phyloP scores from a whole-genome alignment of 805 yeast species.

The Metschnikowia santaceciliae region DNA sequence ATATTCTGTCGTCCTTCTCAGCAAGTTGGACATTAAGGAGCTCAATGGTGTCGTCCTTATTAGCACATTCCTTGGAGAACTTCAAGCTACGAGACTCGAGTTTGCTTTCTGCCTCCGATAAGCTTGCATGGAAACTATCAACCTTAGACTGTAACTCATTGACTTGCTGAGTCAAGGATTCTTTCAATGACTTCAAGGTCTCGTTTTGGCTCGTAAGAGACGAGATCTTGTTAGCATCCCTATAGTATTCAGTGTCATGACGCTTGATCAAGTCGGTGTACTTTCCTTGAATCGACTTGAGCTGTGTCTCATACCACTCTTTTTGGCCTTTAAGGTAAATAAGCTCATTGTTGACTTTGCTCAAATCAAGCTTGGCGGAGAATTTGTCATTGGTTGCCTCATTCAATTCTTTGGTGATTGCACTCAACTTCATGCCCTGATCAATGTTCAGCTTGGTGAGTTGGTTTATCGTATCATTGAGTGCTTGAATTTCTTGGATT shows the following conservation, averaged over 20 bases:
- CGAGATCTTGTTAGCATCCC: slow-evolving; percentile 26
- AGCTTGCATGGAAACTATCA: slow-evolving; percentile 23
- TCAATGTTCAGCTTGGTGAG: slow-evolving; percentile 35
- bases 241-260: slow-evolving; percentile 34
- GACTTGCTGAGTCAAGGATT: slow-evolving; percentile 31
- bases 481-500: slow-evolving; percentile 25
- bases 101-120: slow-evolving; percentile 22
- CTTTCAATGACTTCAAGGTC: slow-evolving; percentile 33
- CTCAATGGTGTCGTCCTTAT: slow-evolving; percentile 58
- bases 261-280: slow-evolving; percentile 37
- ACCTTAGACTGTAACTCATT: slow-evolving; percentile 45
- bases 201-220: slow-evolving; percentile 19
- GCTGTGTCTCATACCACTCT: slow-evolving; percentile 39
- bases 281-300: slow-evolving; percentile 31
- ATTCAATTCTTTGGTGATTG: slow-evolving; percentile 33
- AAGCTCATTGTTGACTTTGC: slow-evolving; percentile 33
- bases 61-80: slow-evolving; percentile 32
- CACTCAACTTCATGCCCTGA: slow-evolving; percentile 31
- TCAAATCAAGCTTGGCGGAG: slow-evolving; percentile 30
- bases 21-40: slow-evolving; percentile 51
- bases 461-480: slow-evolving; percentile 25
- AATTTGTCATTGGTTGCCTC: slow-evolving; percentile 36
- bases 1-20: slow-evolving; percentile 50
- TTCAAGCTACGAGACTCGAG: slow-evolving; percentile 46
- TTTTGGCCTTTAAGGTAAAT: slow-evolving; percentile 32